Conservation (phyloP, 768 basidiomycete species). For the Lentinus brumalis region DNA sequence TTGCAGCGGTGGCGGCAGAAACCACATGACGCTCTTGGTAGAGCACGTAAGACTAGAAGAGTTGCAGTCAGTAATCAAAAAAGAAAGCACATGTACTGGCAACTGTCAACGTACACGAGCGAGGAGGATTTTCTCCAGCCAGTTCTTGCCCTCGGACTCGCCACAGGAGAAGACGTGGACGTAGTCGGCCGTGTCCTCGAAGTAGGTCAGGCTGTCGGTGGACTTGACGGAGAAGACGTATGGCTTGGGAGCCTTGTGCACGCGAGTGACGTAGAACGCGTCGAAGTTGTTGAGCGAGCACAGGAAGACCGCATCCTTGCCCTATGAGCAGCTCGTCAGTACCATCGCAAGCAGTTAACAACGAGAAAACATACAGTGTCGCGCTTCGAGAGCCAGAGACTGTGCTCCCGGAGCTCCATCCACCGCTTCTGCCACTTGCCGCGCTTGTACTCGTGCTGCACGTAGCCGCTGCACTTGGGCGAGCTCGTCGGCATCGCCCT, state of each 20-base stretch:
- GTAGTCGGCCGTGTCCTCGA: constrained; percentile 88
- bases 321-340: constrained; percentile 44
- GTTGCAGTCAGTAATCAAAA: constrained; percentile 15
- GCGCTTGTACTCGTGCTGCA: constrained; percentile 88
- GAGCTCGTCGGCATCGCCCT: constrained; percentile 51
- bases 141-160: constrained; percentile 68
- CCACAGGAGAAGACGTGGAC: constrained; percentile 83
- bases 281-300: constrained; percentile 91
- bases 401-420: constrained; percentile 85
- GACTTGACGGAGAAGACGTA: constrained; percentile 89
- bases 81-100: background rate
- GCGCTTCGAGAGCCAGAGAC: constrained; percentile 85
- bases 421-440: constrained; percentile 96
- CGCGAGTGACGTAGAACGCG: constrained; percentile 75
- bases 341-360: constrained; percentile 8
- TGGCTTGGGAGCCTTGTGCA: constrained; percentile 80
- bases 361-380: constrained; percentile 62
- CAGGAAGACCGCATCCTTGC: constrained; percentile 79
- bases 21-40: constrained; percentile 78
- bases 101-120: constrained; percentile 66
- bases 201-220: constrained; percentile 81
- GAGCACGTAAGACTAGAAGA: constrained; percentile 73
- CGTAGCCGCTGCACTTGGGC: constrained; percentile 55
- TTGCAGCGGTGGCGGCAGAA: constrained; percentile 32
- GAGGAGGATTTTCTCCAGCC: constrained; percentile 80